Conservation (phyloP, 192 early-diverging fungal genomes). For the Podila clonocystis region DNA sequence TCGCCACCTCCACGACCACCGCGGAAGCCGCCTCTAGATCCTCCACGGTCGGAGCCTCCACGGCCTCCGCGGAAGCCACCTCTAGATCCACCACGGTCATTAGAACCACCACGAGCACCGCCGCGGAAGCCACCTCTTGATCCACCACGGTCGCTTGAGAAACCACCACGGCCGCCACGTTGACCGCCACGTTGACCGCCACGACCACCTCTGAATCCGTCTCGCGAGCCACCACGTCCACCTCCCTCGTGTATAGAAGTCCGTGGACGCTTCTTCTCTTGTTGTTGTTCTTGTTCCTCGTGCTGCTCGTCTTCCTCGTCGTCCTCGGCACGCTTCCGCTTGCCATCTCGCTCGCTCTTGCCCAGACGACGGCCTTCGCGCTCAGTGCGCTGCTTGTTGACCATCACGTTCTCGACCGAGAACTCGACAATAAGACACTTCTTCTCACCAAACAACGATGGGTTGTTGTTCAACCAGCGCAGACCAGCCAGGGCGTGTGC, state of each 20-base stretch:
- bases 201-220: conserved; percentile 6
- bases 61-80: conserved; percentile 19
- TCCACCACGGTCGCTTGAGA: conserved; percentile 9
- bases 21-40: conserved; percentile 25
- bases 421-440: conserved; percentile 90
- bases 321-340: conserved; percentile 30
- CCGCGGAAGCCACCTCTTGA: conserved; percentile 6
- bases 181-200: conserved; percentile 9
- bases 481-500: conserved; percentile 93
- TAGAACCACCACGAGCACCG: conserved; percentile 7
- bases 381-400: conserved; percentile 73
- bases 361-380: conserved; percentile 26
- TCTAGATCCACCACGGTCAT: conserved; percentile 13
- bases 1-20: conserved; percentile 21
- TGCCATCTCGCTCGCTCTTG: conserved; percentile 5
- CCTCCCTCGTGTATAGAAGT: conserved; percentile 43
- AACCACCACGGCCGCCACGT: conserved; percentile 19
- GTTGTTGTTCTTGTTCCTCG: conserved; percentile 6
- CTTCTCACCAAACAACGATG: conserved; percentile 69
- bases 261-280: conserved; percentile 31
- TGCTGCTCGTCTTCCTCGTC: conserved; percentile 8
- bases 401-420: conserved; percentile 87
- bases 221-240: conserved; percentile 13
- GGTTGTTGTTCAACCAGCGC: conserved; percentile 90
- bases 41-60: conserved; percentile 13